Percentiles rank a stretch among this genome's conserved stretches.
Conservation (phyloP, 768 basidiomycete species). For the Hebeloma cylindrosporum region DNA sequence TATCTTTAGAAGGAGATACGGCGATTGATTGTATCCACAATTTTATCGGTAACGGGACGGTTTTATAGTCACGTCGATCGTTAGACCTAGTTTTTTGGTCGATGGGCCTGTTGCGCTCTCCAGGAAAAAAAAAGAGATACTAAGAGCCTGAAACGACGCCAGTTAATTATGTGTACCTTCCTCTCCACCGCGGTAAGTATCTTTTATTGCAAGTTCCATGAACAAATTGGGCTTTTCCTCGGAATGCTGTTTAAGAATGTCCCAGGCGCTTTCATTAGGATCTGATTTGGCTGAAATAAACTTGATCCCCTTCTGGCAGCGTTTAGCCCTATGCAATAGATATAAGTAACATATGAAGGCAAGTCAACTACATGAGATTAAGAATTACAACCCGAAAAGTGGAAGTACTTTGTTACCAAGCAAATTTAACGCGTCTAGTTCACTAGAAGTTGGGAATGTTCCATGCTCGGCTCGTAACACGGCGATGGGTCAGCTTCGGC, state of each 20-base stretch:
- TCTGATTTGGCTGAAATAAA: slow-evolving; percentile 38
- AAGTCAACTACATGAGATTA: slow-evolving; percentile 22
- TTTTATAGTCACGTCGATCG: slow-evolving; percentile 3
- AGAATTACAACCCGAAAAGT: too few relatives aligned
- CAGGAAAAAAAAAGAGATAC: slow-evolving; percentile 20
- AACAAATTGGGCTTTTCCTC: slow-evolving; percentile 29
- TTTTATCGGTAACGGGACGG: slow-evolving; percentile 1
- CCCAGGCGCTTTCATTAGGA: slow-evolving; percentile 49
- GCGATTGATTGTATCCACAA: neutral
- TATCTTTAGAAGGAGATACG: slow-evolving; percentile 4
- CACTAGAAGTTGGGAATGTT: too few relatives aligned
- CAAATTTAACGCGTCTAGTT: too few relatives aligned
- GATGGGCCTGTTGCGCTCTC: slow-evolving; percentile 45
- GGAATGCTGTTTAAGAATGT: slow-evolving; percentile 33
- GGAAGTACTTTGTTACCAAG: too few relatives aligned
- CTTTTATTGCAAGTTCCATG: slow-evolving; percentile 18
- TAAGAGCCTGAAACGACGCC: neutral
- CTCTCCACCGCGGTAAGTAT: slow-evolving; percentile 56
- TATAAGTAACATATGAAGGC: slow-evolving; percentile 3
- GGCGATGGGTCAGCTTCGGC: too few relatives aligned
- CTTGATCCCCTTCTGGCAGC: slow-evolving; percentile 55
- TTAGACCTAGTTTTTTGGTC: slow-evolving; percentile 15
- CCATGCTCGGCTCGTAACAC: too few relatives aligned
- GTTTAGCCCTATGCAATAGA: slow-evolving; percentile 57
- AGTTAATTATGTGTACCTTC: slow-evolving; percentile 42